Evolutionary conservation across 257 asterid genomes (phyloP), one percentile per base, ranked within the genome.

Genomic region (Echium plantagineum): DNA sequence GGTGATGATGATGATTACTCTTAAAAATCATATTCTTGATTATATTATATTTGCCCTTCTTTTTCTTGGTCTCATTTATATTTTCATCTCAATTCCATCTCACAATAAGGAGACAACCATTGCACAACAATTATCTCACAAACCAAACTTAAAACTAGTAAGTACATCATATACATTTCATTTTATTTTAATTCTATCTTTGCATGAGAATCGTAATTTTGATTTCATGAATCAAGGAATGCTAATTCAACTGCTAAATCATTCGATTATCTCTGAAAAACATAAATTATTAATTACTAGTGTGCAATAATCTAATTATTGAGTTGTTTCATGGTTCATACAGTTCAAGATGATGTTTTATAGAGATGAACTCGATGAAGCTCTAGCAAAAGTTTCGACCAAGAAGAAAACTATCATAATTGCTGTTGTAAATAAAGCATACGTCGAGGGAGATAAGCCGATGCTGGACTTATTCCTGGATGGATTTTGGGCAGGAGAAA

Each of bases 391-490:
- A 31, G 71, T 81, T 16, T 61, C 82, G 24, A 80, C 61, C 5
- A 52, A 38, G 48, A 42, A 75, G 59, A 78, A 75, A 58, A 75
- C 81, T 9, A 61, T 83, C 28, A 78, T 83, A 8, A 80, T 83
- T 2, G 60, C 85, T 0, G 22, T 77, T 6, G 38, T 80, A 16
- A 80, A 80, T 16, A 68, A 72, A 55, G 90, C 84, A 0, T 83
- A 80, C 13, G 78, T 75, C 0, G 84, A 83, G 21, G 86, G 77
- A 2, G 72, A 70, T 48, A 71, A 69, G 59, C 38, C 90, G 13
- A 80, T 83, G 90, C 52, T 83, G 5, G 84, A 80, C 47, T 28
- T 80, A 0, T 83, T 83, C 68, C 66, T 80, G n/a, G 90, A 83
- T 13, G 75, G 90, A 3, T 80, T 83, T 32, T 77, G 90, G 86